These are phyloP conservation scores for Fraxinus nigra DNA, from an alignment of 305 asterid species.

Conservation along the genomic window DNA sequence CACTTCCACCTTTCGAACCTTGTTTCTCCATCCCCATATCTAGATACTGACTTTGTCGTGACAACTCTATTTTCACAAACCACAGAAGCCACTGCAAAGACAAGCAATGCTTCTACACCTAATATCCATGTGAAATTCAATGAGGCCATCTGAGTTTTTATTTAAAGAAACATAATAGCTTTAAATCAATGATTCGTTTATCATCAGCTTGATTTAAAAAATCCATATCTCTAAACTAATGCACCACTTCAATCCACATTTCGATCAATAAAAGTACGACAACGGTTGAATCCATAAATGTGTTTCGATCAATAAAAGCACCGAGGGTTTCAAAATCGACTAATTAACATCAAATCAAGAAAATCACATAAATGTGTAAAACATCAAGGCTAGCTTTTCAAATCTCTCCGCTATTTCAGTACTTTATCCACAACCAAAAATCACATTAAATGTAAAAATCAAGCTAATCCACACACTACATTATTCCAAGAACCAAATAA, in stretches of 20 bases:
- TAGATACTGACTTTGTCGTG: constrained; percentile 10
- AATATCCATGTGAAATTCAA: constrained; percentile 11
- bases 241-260: neutral
- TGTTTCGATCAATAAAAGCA: neutral
- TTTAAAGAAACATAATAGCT: neutral
- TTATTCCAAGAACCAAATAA: neutral
- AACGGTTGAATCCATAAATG: neutral
- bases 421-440: neutral
- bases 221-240: neutral
- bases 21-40: constrained; percentile 70
- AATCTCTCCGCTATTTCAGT: neutral
- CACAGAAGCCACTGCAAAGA: constrained; percentile 7
- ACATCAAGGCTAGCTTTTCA: neutral
- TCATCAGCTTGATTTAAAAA: neutral
- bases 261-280: neutral
- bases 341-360: neutral
- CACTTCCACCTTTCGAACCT: constrained; percentile 63
- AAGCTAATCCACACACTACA: neutral
- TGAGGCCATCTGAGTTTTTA: neutral
- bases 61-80: constrained; percentile 17
- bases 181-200: neutral
- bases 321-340: neutral
- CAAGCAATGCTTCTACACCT: neutral
- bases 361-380: neutral
- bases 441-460: neutral